These are phyloP conservation scores for Sarocladium strictum DNA, from an alignment of 2,329 filamentous ascomycete genomes.

Conservation along the genomic window DNA sequence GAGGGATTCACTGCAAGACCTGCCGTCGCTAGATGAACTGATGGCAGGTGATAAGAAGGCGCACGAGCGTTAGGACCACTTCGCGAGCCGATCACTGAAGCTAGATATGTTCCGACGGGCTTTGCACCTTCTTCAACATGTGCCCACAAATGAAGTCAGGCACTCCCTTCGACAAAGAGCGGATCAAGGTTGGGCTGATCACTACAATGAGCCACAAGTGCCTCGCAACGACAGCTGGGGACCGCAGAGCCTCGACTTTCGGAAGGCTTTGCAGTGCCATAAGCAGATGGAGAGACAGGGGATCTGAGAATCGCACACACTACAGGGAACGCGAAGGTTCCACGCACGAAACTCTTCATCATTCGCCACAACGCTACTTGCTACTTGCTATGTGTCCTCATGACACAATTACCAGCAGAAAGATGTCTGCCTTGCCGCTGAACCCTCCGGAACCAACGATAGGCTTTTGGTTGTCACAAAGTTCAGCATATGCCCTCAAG, in stretches of 20 bases:
- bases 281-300: background rate
- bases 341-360: too few species aligned
- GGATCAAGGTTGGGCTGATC: conserved; percentile 10
- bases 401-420: too few species aligned
- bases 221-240: background rate
- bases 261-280: background rate
- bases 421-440: too few species aligned
- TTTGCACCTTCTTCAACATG: background rate
- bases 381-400: too few species aligned
- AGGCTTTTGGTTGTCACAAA: too few species aligned
- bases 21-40: conserved; percentile 21
- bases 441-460: too few species aligned
- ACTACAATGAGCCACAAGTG: conserved; percentile 16
- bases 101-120: background rate
- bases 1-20: conserved; percentile 22
- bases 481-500: too few species aligned
- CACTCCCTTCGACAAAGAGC: background rate
- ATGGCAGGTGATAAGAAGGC: background rate
- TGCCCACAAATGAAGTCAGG: background rate
- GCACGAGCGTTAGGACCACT: background rate
- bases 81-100: background rate
- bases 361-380: too few species aligned
- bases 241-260: background rate
- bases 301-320: background rate
- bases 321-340: too few species aligned